Base-by-base conservation (phyloP, 1,284 basidiomycete genomes). In the Microbotryomycetes sp. region DNA sequence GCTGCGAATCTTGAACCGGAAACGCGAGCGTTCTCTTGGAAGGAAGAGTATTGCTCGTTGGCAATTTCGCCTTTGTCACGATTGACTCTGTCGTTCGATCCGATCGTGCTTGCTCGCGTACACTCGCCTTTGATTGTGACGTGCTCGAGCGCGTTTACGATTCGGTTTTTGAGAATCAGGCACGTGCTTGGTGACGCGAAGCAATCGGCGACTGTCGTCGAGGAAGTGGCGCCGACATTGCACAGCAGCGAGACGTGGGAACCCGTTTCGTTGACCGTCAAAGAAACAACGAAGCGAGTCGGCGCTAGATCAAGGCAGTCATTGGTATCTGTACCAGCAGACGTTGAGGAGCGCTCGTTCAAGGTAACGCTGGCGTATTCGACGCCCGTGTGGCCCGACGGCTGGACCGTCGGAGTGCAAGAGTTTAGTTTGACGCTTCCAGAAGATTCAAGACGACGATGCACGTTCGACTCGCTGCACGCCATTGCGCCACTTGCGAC, bases 351-450 rank as follows among this genome's bases (percentile, higher is more conserved):
- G 29, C 30, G 52, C 18, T 62, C 61, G 18, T 74, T 71, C 54
- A 60, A 62, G 15, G 61, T 72, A 23, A 64, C 70, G 2, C 31
- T 75, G 30, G 70, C 68, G 5, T 75, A 73, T 59, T 68, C 72
- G 30, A 70, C 70, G 24, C 72, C 73, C 2, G 60, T 70, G 31
- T 73, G 71, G 29, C 71, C 71, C 0, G 54, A 60, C 2, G 67
- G 62, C 9, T 75, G 72, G 71, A 72, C 69, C 7, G 67, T 75
- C 11, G 73, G 70, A 0, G 35, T 74, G 11, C 74, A 74, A 45
- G 68, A 72, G n/a, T 60, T 74, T 13, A 58, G 64, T 4, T 47
- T 74, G n/a, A 46, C 51, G 13, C 29, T 73, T 15, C 56, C 60
- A 2, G 35, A 41, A 41, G n/a, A n/a, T n/a, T n/a, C n/a, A n/a